A percentile compares a stretch with the other conserved stretches of the same genome.
These are phyloP conservation scores for Trichophyton schoenleinii DNA, from an alignment of 2,329 filamentous ascomycete species.

Conservation along the genomic window DNA sequence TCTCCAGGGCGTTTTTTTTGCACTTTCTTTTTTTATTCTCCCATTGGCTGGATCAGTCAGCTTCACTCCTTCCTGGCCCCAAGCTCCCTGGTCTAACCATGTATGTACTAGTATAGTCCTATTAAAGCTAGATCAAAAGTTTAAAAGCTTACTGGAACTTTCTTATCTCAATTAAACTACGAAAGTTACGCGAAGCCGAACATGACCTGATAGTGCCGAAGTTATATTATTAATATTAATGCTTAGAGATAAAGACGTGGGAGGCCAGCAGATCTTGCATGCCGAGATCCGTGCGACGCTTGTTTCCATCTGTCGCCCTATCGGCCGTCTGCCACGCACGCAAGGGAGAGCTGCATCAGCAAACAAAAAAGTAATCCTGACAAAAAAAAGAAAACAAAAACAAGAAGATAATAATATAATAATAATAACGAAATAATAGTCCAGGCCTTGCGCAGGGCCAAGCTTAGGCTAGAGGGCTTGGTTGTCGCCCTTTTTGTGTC, in stretches of 20 bases:
- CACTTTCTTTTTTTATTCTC: neutral
- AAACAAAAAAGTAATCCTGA: no score
- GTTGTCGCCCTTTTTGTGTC: neutral
- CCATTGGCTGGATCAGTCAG: neutral
- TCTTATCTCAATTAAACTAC: constrained; percentile 1
- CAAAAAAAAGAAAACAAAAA: no score
- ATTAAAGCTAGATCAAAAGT: no score
- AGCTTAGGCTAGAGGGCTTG: neutral
- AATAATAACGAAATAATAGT: neutral
- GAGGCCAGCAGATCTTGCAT: neutral
- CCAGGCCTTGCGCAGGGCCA: neutral
- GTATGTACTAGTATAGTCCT: neutral
- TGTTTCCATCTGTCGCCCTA: neutral
- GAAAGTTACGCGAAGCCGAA: neutral
- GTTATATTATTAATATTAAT: no score
- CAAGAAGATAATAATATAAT: neutral
- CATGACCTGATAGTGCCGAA: no score
- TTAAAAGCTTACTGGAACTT: neutral
- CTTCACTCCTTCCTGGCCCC: no score
- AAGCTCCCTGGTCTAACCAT: neutral
- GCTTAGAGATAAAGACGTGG: neutral
- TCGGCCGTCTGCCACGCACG: neutral
- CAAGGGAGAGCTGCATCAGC: neutral
- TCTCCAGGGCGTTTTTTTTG: neutral
- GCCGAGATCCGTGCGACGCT: constrained; percentile 1